Conservation (phyloP, 2,329 filamentous ascomycete genomes). For the Penicillium sp. region DNA sequence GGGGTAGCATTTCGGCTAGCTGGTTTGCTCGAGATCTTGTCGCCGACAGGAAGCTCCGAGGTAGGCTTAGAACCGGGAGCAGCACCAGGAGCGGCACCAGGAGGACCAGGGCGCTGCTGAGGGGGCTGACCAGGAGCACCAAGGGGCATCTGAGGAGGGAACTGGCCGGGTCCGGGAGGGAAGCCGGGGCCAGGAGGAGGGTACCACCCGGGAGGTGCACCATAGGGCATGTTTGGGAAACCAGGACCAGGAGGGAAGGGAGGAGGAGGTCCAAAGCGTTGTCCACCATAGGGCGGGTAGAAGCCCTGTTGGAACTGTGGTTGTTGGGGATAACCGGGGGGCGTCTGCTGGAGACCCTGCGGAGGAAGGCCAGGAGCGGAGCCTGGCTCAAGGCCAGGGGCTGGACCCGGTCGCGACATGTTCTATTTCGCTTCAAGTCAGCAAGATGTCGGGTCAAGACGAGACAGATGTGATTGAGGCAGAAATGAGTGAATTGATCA, state of each 20-base stretch:
- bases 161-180: conserved; percentile 60
- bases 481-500: conserved; percentile 21
- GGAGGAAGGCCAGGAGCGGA: conserved; percentile 36
- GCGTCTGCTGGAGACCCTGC: conserved; percentile 35
- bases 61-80: conserved; percentile 34
- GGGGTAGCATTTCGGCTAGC: conserved; percentile 33
- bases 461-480: neutral
- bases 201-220: conserved; percentile 70
- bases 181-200: conserved; percentile 70
- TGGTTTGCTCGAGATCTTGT: conserved; percentile 35
- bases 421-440: conserved; percentile 35
- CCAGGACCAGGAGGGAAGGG: conserved; percentile 56
- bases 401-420: conserved; percentile 40
- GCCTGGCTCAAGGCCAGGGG: conserved; percentile 14
- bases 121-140: conserved; percentile 50
- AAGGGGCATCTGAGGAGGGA: conserved; percentile 57
- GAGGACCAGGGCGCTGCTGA: conserved; percentile 34
- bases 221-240: conserved; percentile 66
- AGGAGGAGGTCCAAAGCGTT: conserved; percentile 46
- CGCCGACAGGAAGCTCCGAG: conserved; percentile 42
- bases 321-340: conserved; percentile 40
- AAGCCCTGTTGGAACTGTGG: conserved; percentile 40
- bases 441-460: conserved; percentile 10
- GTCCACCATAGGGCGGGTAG: conserved; percentile 42
- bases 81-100: conserved; percentile 23